Evolutionary conservation across 2,329 filamentous ascomycete genomes (phyloP).

Genomic region (Diaporthe velutina): DNA sequence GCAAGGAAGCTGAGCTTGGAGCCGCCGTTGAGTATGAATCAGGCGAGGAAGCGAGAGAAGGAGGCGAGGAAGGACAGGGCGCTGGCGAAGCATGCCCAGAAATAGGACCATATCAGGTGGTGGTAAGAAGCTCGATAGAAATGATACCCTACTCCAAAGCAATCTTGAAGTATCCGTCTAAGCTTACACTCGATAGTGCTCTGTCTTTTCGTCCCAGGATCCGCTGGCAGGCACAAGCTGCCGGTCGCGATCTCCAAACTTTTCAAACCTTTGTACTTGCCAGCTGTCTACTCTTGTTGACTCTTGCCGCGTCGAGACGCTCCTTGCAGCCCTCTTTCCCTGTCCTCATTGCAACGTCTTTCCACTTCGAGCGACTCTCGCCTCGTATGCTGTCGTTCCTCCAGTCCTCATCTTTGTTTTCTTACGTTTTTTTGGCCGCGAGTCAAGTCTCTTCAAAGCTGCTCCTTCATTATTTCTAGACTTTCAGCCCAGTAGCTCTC

Average conservation of each 20-base stretch:
- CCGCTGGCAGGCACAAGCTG: not conserved
- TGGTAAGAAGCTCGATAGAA: not conserved
- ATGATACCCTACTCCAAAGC: slow-evolving; percentile 37
- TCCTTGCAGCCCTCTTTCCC: not conserved
- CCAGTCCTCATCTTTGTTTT: not conserved
- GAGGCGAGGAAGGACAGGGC: slow-evolving; percentile 60
- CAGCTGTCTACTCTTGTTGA: not conserved
- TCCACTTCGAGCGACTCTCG: not conserved
- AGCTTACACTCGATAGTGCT: not conserved
- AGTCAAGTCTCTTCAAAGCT: not conserved
- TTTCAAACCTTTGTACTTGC: not conserved
- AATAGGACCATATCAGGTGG: not conserved
- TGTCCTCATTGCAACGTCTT: not conserved
- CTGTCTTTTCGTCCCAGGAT: not conserved
- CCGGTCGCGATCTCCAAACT: not conserved
- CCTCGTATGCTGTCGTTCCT: not conserved
- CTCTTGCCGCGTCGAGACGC: not conserved
- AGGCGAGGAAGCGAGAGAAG: slow-evolving; percentile 77
- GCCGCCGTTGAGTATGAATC: slow-evolving; percentile 71
- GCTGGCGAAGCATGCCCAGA: slow-evolving; percentile 46
- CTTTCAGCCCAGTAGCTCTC: not conserved
- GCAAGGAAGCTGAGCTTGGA: slow-evolving; percentile 63
- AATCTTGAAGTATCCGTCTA: not conserved
- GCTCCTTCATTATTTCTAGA: not conserved
- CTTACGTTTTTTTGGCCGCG: not conserved